Conservation (phyloP, 176 grass and related monocot species). For the Phoenix roebelenii region DNA sequence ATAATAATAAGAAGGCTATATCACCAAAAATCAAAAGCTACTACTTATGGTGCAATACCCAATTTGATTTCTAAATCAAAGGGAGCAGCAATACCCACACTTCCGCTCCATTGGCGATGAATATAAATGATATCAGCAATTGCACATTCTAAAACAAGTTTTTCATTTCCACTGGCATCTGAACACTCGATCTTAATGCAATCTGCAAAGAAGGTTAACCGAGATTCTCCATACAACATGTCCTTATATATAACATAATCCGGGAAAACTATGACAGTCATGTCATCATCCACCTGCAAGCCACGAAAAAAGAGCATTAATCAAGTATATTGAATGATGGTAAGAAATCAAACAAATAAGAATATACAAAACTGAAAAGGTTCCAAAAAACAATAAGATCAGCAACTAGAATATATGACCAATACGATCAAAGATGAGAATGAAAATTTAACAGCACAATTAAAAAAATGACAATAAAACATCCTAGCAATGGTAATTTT, state of each 20-base stretch:
- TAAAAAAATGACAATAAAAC: too few relatives aligned
- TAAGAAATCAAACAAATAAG: too few relatives aligned
- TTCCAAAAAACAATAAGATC: too few relatives aligned
- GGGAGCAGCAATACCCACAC: slow-evolving; percentile 26
- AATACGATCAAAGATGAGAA: too few relatives aligned
- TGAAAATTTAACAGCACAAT: too few relatives aligned
- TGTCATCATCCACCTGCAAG: slow-evolving; percentile 50
- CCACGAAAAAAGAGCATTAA: too few relatives aligned
- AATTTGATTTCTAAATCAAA: too few relatives aligned
- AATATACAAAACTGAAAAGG: too few relatives aligned
- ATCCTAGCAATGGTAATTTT: too few relatives aligned
- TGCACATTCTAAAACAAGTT: slow-evolving; percentile 33
- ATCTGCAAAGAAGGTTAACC: slow-evolving; percentile 46
- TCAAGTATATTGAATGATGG: too few relatives aligned
- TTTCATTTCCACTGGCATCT: slow-evolving; percentile 35
- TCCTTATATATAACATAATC: slow-evolving; percentile 46
- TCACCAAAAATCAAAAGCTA: not conserved
- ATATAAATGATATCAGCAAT: slow-evolving; percentile 53
- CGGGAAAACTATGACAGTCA: slow-evolving; percentile 39
- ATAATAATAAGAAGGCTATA: not conserved
- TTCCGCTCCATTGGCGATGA: slow-evolving; percentile 50
- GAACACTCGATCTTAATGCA: slow-evolving; percentile 62
- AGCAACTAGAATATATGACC: too few relatives aligned
- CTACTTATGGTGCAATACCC: too few relatives aligned
- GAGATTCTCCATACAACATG: slow-evolving; percentile 35